phyloP scores from a whole-genome alignment of 106 monocot species.

The Dendrobium officinale region DNA sequence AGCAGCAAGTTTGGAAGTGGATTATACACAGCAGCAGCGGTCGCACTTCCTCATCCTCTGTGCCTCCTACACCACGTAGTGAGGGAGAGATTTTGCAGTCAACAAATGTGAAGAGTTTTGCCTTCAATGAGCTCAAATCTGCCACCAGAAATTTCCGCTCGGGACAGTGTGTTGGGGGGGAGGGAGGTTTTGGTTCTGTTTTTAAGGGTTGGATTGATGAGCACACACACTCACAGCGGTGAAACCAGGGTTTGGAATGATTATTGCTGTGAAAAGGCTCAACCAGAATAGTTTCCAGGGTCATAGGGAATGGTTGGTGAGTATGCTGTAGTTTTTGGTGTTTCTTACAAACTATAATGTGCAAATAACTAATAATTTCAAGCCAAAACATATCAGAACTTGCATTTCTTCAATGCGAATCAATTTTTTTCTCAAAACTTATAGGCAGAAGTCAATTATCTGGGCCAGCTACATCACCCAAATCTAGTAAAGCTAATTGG shows the following conservation, averaged over 20 bases:
- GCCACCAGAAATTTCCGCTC: constrained; percentile 76
- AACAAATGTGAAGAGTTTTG: constrained; percentile 42
- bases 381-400: background rate
- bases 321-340: background rate
- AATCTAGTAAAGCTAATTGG: constrained; percentile 89
- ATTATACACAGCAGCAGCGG: constrained; percentile 28
- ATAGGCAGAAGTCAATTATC: constrained; percentile 92
- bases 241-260: constrained; percentile 55
- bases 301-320: constrained; percentile 80
- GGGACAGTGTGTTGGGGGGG: constrained; percentile 71
- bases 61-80: constrained; percentile 35
- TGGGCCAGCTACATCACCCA: constrained; percentile 68
- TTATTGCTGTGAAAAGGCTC: constrained; percentile 65
- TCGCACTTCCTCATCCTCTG: constrained; percentile 38
- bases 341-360: background rate
- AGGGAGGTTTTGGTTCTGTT: constrained; percentile 77
- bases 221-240: constrained; percentile 31
- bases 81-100: constrained; percentile 67
- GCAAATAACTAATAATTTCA: background rate
- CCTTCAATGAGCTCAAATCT: constrained; percentile 42
- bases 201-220: constrained; percentile 83
- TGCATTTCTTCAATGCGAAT: background rate
- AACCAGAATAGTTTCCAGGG: constrained; percentile 68
- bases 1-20: constrained; percentile 22
- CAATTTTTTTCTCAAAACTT: background rate